A percentile compares a stretch with the other conserved stretches of the same genome.
These are phyloP conservation scores for Lentinula aciculospora DNA, from an alignment of 768 basidiomycete genomes.

Conservation along the genomic window DNA sequence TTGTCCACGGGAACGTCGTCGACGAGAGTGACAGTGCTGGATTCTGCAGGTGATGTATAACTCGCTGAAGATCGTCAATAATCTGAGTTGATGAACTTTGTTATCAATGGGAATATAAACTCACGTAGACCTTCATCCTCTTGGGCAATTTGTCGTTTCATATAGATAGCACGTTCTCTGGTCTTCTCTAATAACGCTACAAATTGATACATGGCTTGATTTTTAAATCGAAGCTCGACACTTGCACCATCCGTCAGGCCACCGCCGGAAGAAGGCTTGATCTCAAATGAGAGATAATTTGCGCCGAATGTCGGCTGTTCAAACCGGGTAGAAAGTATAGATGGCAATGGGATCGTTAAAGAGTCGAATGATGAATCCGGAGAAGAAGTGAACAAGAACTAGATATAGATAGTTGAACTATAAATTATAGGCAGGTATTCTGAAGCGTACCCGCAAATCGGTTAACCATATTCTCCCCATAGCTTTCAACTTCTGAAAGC, in stretches of 20 bases:
- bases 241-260: slow-evolving; percentile 59
- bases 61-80: slow-evolving; percentile 25
- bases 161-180: slow-evolving; percentile 68
- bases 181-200: slow-evolving; percentile 70
- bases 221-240: slow-evolving; percentile 62
- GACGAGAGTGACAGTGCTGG: slow-evolving; percentile 34
- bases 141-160: slow-evolving; percentile 51
- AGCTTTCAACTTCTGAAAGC: slow-evolving; percentile 51
- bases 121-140: slow-evolving; percentile 58
- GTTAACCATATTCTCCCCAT: slow-evolving; percentile 59
- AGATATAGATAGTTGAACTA: not conserved
- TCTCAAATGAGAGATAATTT: slow-evolving; percentile 62
- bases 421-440: not conserved
- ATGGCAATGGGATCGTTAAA: slow-evolving; percentile 45
- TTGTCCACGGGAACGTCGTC: slow-evolving; percentile 41
- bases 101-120: slow-evolving; percentile 21
- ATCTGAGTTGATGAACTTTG: not conserved
- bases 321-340: slow-evolving; percentile 64
- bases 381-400: slow-evolving; percentile 40
- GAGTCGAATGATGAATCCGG: slow-evolving; percentile 12
- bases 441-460: slow-evolving; percentile 58
- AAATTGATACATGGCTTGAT: slow-evolving; percentile 70
- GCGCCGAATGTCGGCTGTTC: slow-evolving; percentile 70
- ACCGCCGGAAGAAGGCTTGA: slow-evolving; percentile 65
- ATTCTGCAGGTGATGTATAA: slow-evolving; percentile 41